Evolutionary conservation across 140 eudicot genomes (phyloP).

Genomic region (Anethum foeniculum): DNA sequence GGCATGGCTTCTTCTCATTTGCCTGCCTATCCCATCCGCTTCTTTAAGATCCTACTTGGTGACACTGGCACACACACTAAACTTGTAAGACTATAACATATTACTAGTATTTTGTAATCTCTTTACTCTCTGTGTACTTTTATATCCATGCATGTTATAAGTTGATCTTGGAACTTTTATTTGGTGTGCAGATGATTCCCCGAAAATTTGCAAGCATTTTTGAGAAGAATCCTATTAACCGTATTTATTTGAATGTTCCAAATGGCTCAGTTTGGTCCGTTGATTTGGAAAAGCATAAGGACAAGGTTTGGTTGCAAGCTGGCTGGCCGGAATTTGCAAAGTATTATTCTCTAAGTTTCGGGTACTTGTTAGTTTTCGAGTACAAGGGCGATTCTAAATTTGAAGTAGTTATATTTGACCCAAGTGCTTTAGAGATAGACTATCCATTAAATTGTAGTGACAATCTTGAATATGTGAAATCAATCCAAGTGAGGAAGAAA

Average conservation of each 20-base stretch:
- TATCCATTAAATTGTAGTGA: not conserved
- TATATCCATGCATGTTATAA: not conserved
- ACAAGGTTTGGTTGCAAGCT: conserved; percentile 10
- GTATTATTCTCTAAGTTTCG: conserved; percentile 6
- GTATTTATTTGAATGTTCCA: conserved; percentile 5
- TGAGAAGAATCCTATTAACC: not conserved
- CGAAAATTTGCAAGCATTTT: not conserved
- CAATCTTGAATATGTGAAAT: not conserved
- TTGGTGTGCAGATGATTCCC: conserved; percentile 14
- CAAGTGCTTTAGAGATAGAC: conserved; percentile 21
- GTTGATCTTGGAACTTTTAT: no score
- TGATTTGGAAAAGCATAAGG: not conserved
- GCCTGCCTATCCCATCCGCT: not conserved
- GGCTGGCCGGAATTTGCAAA: conserved; percentile 23
- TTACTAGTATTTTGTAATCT: no score
- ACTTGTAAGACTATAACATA: not conserved
- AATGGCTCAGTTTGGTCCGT: conserved; percentile 10
- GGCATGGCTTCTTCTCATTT: no score
- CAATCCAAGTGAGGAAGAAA: not conserved
- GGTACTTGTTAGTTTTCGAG: conserved; percentile 14
- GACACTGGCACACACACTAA: not conserved
- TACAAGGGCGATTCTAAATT: conserved; percentile 16
- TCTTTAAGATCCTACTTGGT: not conserved
- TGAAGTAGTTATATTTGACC: conserved; percentile 14
- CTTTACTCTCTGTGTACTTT: no score